A percentile compares a stretch with the other conserved stretches of the same genome.
Conservation (phyloP, 108 stramenopile genomes). For the Discostella stelligeroides region DNA sequence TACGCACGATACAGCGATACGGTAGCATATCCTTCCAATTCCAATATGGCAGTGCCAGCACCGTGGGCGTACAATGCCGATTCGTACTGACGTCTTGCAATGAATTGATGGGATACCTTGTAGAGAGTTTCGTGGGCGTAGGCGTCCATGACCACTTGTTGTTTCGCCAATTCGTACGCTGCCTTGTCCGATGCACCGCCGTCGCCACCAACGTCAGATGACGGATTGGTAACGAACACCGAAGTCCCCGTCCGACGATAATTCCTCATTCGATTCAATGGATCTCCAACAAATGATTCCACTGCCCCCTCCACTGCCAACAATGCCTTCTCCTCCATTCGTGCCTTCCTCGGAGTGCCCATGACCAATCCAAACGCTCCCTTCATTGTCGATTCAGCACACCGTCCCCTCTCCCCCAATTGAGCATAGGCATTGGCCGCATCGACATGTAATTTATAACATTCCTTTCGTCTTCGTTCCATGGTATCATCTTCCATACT, state of each 20-base stretch:
- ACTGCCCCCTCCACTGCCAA: slow-evolving; percentile 69
- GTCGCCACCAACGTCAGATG: slow-evolving; percentile 20
- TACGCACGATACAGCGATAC: slow-evolving; percentile 70
- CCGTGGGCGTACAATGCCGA: slow-evolving; percentile 85
- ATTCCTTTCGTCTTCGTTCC: slow-evolving; percentile 60
- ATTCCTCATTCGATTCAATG: slow-evolving; percentile 69
- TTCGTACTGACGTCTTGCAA: slow-evolving; percentile 62
- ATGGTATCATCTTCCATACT: slow-evolving; percentile 37
- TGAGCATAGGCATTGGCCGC: slow-evolving; percentile 70
- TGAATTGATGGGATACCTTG: slow-evolving; percentile 53
- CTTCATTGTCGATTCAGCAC: slow-evolving; percentile 56
- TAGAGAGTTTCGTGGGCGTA: slow-evolving; percentile 81
- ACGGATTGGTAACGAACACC: slow-evolving; percentile 51
- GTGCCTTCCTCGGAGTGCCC: slow-evolving; percentile 46
- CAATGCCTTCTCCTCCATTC: slow-evolving; percentile 60
- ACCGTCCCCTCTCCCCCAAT: slow-evolving; percentile 72
- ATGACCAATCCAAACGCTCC: slow-evolving; percentile 66
- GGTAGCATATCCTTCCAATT: slow-evolving; percentile 70
- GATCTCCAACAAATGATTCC: slow-evolving; percentile 80
- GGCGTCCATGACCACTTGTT: slow-evolving; percentile 62
- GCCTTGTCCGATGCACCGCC: slow-evolving; percentile 37
- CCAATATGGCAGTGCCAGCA: slow-evolving; percentile 68
- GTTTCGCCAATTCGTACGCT: slow-evolving; percentile 55
- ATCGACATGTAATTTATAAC: slow-evolving; percentile 59
- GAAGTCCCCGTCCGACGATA: slow-evolving; percentile 83